Evolutionary conservation across 371 early-diverging fungal genomes (phyloP).

Genomic region (Apophysomyces variabilis): DNA sequence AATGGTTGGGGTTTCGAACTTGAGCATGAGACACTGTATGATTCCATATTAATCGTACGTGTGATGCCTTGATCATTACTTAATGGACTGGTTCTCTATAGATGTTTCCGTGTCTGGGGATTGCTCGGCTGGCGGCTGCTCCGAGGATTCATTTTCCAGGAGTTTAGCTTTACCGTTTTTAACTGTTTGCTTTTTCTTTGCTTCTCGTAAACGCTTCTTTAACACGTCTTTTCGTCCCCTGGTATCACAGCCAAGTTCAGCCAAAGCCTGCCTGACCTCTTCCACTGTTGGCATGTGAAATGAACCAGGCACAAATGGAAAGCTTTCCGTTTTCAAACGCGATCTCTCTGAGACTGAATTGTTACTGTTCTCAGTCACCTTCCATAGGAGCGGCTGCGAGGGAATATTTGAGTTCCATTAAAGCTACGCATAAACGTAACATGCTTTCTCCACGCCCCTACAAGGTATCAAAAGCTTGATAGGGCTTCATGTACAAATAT

Average conservation of each 20-base stretch:
- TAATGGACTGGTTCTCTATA: not conserved
- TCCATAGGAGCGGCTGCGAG: no score
- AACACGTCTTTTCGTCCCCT: constrained; percentile 56
- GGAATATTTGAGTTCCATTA: no score
- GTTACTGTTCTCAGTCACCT: no score
- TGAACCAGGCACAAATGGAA: not conserved
- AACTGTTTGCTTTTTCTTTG: constrained; percentile 39
- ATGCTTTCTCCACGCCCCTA: no score
- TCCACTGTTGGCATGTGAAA: constrained; percentile 42
- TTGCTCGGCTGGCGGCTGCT: not conserved
- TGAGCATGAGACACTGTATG: not conserved
- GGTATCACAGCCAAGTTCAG: constrained; percentile 48
- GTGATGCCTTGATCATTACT: constrained; percentile 5
- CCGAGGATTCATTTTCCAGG: not conserved
- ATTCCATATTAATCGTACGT: not conserved
- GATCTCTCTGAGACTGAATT: no score
- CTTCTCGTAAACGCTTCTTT: constrained; percentile 55
- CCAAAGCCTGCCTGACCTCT: constrained; percentile 47
- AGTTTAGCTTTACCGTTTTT: constrained; percentile 2
- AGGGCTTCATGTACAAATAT: no score
- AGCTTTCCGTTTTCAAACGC: no score
- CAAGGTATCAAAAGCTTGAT: no score
- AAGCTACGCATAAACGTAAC: no score
- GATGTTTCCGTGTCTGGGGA: not conserved
- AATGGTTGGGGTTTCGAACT: constrained; percentile 32